Percentiles rank a stretch among this genome's conserved stretches.
Conservation (phyloP, 805 yeast species). For the Pichia nakasei region DNA sequence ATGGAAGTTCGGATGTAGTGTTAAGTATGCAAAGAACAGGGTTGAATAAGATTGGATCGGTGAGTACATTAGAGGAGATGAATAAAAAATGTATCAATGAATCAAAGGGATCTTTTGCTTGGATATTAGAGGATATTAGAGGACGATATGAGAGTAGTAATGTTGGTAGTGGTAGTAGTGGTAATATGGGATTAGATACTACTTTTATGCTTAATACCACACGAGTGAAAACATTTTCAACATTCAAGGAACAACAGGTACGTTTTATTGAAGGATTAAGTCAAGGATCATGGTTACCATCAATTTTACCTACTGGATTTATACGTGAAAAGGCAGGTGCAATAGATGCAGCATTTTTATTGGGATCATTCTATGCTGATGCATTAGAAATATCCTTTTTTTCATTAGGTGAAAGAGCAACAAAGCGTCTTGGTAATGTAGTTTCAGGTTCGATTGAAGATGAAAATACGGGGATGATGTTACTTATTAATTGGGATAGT, state of each 20-base stretch:
- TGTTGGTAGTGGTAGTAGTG: conserved; percentile 46
- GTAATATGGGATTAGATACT: conserved; percentile 15
- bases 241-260: conserved; percentile 44
- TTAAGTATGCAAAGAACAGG: neutral
- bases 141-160: conserved; percentile 34
- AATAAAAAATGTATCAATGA: neutral
- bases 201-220: conserved; percentile 59
- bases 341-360: conserved; percentile 38
- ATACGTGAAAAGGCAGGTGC: conserved; percentile 29
- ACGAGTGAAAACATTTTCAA: conserved; percentile 54
- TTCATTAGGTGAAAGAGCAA: conserved; percentile 45
- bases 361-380: conserved; percentile 68
- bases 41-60: neutral
- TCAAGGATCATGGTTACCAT: conserved; percentile 68
- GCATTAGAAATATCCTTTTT: conserved; percentile 65
- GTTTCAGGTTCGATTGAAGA: conserved; percentile 37
- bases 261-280: conserved; percentile 41
- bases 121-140: conserved; percentile 36
- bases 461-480: conserved; percentile 55
- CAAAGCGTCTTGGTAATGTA: neutral
- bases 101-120: neutral
- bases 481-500: conserved; percentile 61
- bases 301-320: conserved; percentile 52
- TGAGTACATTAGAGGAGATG: neutral
- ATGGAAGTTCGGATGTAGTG: neutral